Base-by-base conservation (phyloP, 192 early-diverging fungal genomes). In the Funneliformis geosporum region DNA sequence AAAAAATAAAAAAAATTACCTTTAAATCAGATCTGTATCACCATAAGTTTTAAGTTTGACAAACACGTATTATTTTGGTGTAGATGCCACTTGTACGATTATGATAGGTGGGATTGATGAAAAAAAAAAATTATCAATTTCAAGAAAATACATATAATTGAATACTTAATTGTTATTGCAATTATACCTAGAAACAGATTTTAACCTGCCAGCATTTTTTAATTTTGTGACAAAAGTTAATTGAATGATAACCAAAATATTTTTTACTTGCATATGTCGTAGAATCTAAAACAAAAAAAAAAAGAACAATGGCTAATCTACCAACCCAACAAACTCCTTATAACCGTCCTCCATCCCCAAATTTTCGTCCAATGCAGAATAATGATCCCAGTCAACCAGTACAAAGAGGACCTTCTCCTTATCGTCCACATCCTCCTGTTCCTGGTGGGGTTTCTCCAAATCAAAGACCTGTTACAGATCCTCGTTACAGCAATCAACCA, bases 291-390 rank as follows among this genome's bases (percentile, higher is more conserved):
- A 68, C 2, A 66, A 68, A 40, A n/a, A 33, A 33, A 33, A 33
- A 2, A 33, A 33, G 0, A 33, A 33, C 2, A 33, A 75, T 75
- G 73, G 44, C 73, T 14, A 75, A 75, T 39, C 23, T 75, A 64
- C 75, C 75, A 25, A 50, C 33, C 27, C 38, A 61, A 40, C 59
- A 60, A 16, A 50, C 42, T 27, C 33, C 28, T 40, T 38, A 39
- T 42, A 27, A 18, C 14, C 75, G 60, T 44, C 75, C 62, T 76
- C 39, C 62, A 5, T 44, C 75, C 16, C 75, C 60, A 76, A 76
- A 76, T 61, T 76, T 64, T 76, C 75, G 75, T 43, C 75, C 62
- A 21, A 27, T 39, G 39, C 60, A 40, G 39, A 27, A 44, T 40
- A 40, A 38, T 39, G 73, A 71, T 44, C 69, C 69, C 28, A 71